Evolutionary conservation across 805 yeast genomes (phyloP), one percentile per base, ranked within the genome.

Genomic region (Candida nanaspora): DNA sequence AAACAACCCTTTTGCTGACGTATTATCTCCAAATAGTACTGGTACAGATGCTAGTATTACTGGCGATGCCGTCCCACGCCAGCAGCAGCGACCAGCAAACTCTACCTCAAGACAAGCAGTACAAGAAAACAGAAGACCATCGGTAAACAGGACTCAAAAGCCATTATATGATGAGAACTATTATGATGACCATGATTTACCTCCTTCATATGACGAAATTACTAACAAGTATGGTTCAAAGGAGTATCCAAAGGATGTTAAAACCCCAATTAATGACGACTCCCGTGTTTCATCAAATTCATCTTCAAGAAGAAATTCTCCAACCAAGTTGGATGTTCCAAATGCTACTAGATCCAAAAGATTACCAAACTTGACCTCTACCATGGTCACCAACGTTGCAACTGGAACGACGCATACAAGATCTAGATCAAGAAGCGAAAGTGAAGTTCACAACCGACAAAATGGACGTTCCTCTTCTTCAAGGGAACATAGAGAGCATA

Each of bases 161-260:
- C 46, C 46, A 21, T 2, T 29, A 13, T 40, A 18, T 28, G 60
- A 59, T 32, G 58, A 35, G 14, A 44, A 45, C 23, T 46, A 53
- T 34, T 46, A 42, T 22, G 56, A 52, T 39, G 58, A 51, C 42
- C 53, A 48, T 39, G 57, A 52, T 37, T 37, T 53, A 15, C 86
- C 86, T 6, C 87, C 88, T 7, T 68, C 86, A 0, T 81, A 82
- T 52, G 85, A 80, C 47, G 88, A 81, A 49, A 82, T 72, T 18
- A 79, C 86, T 2, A 78, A 78, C n/a, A 57, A 67, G 21, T 59
- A 62, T 25, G 53, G 62, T 10, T 61, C 53, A 33, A 44, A 56
- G 22, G 76, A 72, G 43, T 76, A 76, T 52, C 82, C 83, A 40
- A 65, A 67, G 44, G 85, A 78, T 46, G 78, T 77, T 48, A 59